Conservation (phyloP, 495 filamentous ascomycete species). For the Penicillium antarcticum region DNA sequence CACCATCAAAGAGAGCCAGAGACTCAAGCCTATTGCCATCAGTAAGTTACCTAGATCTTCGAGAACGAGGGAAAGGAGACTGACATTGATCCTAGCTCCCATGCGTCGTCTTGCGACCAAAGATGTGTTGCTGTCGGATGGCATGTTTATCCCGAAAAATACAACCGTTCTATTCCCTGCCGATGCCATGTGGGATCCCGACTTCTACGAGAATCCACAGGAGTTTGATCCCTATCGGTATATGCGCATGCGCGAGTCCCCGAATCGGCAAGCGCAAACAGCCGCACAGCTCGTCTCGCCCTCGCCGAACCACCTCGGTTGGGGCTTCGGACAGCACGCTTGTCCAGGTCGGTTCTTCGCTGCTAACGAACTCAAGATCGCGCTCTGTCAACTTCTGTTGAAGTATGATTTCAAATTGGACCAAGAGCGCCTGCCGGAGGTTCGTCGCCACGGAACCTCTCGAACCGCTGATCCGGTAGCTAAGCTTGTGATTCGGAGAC, state of each 20-base stretch:
- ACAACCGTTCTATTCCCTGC: conserved; percentile 25
- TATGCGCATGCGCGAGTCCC: conserved; percentile 19
- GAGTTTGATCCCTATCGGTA: conserved; percentile 41
- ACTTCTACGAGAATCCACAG: conserved; percentile 33
- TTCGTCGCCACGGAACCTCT: background rate
- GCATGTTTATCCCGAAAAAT: conserved; percentile 17
- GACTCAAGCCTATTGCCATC: conserved; percentile 23
- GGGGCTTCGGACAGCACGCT: conserved; percentile 46
- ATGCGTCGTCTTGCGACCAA: conserved; percentile 34
- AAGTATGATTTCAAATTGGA: conserved; percentile 45
- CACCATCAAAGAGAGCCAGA: conserved; percentile 26
- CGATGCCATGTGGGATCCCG: conserved; percentile 24
- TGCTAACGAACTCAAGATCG: conserved; percentile 37
- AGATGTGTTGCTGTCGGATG: conserved; percentile 20
- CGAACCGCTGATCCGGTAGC: background rate
- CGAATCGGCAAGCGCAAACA: conserved; percentile 18
- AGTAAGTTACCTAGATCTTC: conserved; percentile 8
- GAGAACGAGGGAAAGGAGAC: background rate
- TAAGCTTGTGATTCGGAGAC: background rate
- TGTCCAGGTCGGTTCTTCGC: conserved; percentile 52
- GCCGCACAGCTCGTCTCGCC: conserved; percentile 35
- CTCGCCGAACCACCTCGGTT: conserved; percentile 33
- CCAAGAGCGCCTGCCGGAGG: background rate
- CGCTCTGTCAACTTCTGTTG: conserved; percentile 34
- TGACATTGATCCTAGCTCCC: conserved; percentile 13